Evolutionary conservation across 1,284 basidiomycete species (phyloP).

Genomic region (Schizopora paradoxa): DNA sequence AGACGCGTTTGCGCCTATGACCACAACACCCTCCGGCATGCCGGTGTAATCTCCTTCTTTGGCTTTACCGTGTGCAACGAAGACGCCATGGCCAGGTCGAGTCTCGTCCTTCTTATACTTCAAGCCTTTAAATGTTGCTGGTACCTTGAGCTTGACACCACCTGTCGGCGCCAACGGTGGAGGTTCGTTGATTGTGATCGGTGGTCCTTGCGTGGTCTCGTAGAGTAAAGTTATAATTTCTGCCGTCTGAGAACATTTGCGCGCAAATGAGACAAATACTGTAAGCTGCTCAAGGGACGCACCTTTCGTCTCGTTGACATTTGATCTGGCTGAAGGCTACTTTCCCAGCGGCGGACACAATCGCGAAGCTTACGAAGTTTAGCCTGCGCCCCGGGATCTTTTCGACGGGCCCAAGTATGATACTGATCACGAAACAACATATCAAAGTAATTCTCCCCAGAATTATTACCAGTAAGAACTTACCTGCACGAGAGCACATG

Average conservation of each 20-base stretch:
- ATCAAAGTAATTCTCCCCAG: conserved; percentile 11
- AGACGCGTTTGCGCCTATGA: conserved; percentile 35
- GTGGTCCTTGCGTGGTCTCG: conserved; percentile 80
- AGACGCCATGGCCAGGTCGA: conserved; percentile 81
- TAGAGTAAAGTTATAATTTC: conserved; percentile 90
- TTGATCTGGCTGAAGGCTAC: conserved; percentile 73
- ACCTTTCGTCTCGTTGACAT: conserved; percentile 89
- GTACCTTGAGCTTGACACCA: conserved; percentile 52
- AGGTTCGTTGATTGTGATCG: conserved; percentile 46
- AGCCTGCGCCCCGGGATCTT: conserved; percentile 67
- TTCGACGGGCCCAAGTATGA: conserved; percentile 85
- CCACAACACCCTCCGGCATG: conserved; percentile 58
- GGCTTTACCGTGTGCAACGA: conserved; percentile 58
- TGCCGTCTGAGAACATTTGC: conserved; percentile 57
- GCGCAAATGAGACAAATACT: conserved; percentile 20
- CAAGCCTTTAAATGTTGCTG: conserved; percentile 45
- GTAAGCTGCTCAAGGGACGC: conserved; percentile 31
- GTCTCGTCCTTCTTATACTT: conserved; percentile 71
- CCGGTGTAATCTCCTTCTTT: conserved; percentile 48
- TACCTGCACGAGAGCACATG: conserved; percentile 87
- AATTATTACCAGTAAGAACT: conserved; percentile 20
- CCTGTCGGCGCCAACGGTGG: conserved; percentile 69
- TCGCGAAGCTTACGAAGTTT: conserved; percentile 78
- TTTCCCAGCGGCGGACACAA: conserved; percentile 80
- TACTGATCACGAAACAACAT: conserved; percentile 46